A percentile compares a stretch with the other conserved stretches of the same genome.
Conservation (phyloP, 192 early-diverging fungal genomes). For the Piromyces finnis region DNA sequence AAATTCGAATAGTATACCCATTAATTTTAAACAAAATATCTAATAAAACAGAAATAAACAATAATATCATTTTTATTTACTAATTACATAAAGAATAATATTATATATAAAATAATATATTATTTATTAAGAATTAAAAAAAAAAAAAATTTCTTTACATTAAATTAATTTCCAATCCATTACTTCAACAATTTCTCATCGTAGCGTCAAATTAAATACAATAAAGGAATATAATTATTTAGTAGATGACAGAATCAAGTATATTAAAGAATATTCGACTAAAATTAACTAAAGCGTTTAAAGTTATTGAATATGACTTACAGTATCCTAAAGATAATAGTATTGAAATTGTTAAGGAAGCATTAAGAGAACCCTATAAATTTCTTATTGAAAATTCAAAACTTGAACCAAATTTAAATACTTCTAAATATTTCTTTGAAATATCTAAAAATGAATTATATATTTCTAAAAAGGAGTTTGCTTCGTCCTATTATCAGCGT, state of each 20-base stretch:
- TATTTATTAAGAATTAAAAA: no score
- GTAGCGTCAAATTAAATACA: no score
- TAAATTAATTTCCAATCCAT: no score
- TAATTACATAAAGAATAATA: no score
- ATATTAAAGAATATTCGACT: not conserved
- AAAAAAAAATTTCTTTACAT: no score
- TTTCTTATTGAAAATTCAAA: not conserved
- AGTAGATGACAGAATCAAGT: not conserved
- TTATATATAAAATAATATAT: no score
- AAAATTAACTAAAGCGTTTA: not conserved
- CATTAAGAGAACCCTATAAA: not conserved
- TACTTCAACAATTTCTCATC: no score
- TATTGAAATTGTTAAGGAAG: not conserved
- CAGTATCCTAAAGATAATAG: not conserved
- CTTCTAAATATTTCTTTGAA: not conserved
- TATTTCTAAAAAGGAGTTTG: not conserved
- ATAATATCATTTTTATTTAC: no score
- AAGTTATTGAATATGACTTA: not conserved
- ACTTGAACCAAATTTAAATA: not conserved
- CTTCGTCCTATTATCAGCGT: not conserved
- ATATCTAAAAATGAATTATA: not conserved
- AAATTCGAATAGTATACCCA: no score
- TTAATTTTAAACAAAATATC: no score
- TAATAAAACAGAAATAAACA: no score
- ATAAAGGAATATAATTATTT: no score